Conservation (phyloP, 768 basidiomycete genomes). For the Tricholoma flavovirens region DNA sequence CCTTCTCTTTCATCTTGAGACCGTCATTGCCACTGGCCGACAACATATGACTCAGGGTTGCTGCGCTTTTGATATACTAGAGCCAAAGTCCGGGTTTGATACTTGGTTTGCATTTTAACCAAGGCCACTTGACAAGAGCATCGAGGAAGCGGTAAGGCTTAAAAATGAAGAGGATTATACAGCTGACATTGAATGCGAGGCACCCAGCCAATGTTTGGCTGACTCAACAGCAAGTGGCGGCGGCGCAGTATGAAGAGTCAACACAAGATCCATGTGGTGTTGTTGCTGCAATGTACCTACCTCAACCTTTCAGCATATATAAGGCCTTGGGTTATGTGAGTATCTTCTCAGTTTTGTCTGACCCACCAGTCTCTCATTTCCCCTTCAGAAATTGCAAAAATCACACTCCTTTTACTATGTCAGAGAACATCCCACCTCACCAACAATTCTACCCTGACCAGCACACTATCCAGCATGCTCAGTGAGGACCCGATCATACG, state of each 20-base stretch:
- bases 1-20: no score
- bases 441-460: no score
- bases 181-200: not conserved
- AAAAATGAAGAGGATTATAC: no score
- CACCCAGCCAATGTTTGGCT: not conserved
- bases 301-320: not conserved
- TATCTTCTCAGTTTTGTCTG: no score
- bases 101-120: not conserved
- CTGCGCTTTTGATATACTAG: not conserved
- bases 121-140: not conserved
- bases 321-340: not conserved
- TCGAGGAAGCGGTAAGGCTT: not conserved
- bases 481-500: not conserved
- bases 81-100: not conserved
- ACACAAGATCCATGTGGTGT: no score
- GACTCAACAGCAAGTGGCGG: not conserved
- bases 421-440: no score
- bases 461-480: not conserved
- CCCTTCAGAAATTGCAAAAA: not conserved
- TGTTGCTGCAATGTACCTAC: no score
- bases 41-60: no score
- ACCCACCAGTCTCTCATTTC: not conserved
- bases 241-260: not conserved
- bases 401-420: no score
- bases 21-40: no score